Percentiles rank a stretch among this genome's conserved stretches.
Evolutionary conservation across 306 rosid genomes (phyloP).

Genomic region (Cyclanthera cordifolia): DNA sequence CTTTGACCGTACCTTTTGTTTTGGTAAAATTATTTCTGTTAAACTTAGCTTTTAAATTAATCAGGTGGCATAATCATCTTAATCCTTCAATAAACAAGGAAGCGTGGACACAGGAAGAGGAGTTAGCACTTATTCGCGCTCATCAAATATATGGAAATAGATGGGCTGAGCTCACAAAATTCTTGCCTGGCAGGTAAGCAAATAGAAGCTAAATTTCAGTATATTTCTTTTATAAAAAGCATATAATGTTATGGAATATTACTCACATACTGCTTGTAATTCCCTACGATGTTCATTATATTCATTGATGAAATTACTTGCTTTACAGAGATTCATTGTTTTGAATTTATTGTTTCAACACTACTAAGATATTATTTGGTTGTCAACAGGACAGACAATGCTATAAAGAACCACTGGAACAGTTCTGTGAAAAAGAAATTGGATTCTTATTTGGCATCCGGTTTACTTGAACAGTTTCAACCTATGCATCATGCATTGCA

Average conservation of each 20-base stretch:
- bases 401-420: slow-evolving; percentile 98
- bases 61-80: slow-evolving; percentile 99
- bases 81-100: slow-evolving; percentile 95
- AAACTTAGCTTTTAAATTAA: not conserved
- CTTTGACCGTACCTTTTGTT: not conserved
- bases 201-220: not conserved
- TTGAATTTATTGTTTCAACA: no score
- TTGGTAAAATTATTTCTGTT: not conserved
- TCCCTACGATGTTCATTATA: not conserved
- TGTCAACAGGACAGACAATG: slow-evolving; percentile 91
- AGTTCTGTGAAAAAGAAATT: slow-evolving; percentile 96
- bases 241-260: not conserved
- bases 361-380: slow-evolving; percentile 15
- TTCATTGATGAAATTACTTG: not conserved
- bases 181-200: slow-evolving; percentile 84
- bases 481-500: slow-evolving; percentile 44
- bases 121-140: slow-evolving; percentile 81
- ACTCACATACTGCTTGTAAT: not conserved
- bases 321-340: not conserved
- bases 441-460: slow-evolving; percentile 92
- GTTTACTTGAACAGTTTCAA: slow-evolving; percentile 61
- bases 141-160: slow-evolving; percentile 88
- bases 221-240: not conserved
- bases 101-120: slow-evolving; percentile 99
- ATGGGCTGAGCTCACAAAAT: slow-evolving; percentile 97